Conservation (phyloP, 176 grass and related monocot species). For the Panicum miliaceum region DNA sequence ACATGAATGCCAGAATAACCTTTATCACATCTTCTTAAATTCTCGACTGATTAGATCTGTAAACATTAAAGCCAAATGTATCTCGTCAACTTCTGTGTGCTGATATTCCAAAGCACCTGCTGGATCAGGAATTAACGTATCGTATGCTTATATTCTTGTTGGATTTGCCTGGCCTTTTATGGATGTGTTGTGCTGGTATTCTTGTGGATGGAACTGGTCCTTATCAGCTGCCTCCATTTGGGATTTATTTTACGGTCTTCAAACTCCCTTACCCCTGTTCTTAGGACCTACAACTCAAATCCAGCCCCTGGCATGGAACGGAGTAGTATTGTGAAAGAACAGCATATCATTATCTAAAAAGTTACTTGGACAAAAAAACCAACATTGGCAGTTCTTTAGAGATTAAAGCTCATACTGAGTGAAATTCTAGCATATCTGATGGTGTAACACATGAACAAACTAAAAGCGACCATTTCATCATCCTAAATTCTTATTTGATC, state of each 20-base stretch:
- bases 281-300: not conserved
- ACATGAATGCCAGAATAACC: not conserved
- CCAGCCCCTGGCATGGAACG: not conserved
- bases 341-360: not conserved
- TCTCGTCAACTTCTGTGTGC: not conserved
- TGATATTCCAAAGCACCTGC: not conserved
- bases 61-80: not conserved
- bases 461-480: not conserved
- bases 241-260: not conserved
- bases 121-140: conserved; percentile 24
- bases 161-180: not conserved
- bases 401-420: conserved; percentile 1
- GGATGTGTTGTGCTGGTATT: not conserved
- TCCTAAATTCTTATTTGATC: conserved; percentile 29
- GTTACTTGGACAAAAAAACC: not conserved
- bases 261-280: not conserved
- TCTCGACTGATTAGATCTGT: conserved; percentile 2
- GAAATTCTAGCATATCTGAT: conserved; percentile 18
- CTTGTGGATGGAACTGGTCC: not conserved
- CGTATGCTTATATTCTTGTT: not conserved
- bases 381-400: not conserved
- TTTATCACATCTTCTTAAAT: conserved; percentile 7
- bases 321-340: not conserved
- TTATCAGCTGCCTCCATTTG: not conserved
- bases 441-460: conserved; percentile 20